Percentiles rank a stretch among this genome's conserved stretches.
Evolutionary conservation across 1,139 yeast genomes (phyloP).

Genomic region (Blastobotrys serpentis): DNA sequence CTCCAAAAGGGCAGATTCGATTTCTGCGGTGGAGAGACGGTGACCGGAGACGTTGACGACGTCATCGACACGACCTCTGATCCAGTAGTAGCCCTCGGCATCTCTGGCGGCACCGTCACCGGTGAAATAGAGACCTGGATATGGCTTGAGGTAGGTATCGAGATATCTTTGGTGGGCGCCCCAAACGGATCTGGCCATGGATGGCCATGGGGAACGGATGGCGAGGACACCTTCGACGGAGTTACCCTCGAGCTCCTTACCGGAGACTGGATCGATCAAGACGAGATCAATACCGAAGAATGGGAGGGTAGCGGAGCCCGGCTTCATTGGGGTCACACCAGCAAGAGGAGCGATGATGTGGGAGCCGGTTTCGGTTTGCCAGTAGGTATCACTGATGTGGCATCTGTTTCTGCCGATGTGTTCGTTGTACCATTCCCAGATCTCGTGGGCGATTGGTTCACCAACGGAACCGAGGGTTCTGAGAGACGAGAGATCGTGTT

Average conservation of each 20-base stretch:
- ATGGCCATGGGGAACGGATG: conserved; percentile 89
- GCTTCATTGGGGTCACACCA: conserved; percentile 92
- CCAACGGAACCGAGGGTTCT: conserved; percentile 98
- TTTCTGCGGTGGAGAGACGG: conserved; percentile 95
- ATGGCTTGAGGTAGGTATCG: conserved; percentile 92
- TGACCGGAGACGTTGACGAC: conserved; percentile 98
- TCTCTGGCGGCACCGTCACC: conserved; percentile 99
- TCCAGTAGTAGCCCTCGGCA: conserved; percentile 96
- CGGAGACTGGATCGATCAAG: conserved; percentile 89
- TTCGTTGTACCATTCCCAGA: conserved; percentile 98
- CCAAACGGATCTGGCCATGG: conserved; percentile 97
- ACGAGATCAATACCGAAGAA: conserved; percentile 92
- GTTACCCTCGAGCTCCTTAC: conserved; percentile 69
- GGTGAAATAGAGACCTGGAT: conserved; percentile 95
- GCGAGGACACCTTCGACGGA: conserved; percentile 97
- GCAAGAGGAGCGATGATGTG: conserved; percentile 95
- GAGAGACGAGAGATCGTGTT: conserved; percentile 81
- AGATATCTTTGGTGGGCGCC: conserved; percentile 84
- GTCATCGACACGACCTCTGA: conserved; percentile 97
- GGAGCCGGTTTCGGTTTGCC: conserved; percentile 99
- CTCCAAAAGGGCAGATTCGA: conserved; percentile 87
- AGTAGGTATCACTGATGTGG: conserved; percentile 88
- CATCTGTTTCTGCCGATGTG: conserved; percentile 86
- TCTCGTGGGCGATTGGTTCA: conserved; percentile 97
- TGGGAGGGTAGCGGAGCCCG: conserved; percentile 95